phyloP scores from a whole-genome alignment of 495 filamentous ascomycete species.

The Aspergillus funiculosus region DNA sequence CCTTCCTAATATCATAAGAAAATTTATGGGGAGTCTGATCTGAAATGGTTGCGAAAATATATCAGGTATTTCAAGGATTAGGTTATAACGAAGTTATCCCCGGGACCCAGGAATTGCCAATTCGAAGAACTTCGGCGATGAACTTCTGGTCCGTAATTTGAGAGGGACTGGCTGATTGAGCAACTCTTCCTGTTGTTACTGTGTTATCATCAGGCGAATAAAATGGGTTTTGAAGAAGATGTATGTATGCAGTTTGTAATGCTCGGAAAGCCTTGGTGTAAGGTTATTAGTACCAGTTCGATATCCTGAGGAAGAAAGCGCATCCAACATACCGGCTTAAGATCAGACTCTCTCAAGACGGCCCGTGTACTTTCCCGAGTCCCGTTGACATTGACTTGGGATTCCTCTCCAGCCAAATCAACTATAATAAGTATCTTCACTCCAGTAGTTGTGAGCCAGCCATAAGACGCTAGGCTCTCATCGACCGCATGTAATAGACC shows the following conservation, averaged over 20 bases:
- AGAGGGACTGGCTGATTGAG: constrained; percentile 34
- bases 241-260: constrained; percentile 84
- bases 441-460: constrained; percentile 96
- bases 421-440: constrained; percentile 83
- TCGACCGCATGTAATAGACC: constrained; percentile 89
- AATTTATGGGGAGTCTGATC: neutral
- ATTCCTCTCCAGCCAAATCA: constrained; percentile 66
- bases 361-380: constrained; percentile 36
- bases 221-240: constrained; percentile 89
- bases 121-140: constrained; percentile 71
- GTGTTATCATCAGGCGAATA: constrained; percentile 83
- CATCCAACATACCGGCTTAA: constrained; percentile 63
- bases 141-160: constrained; percentile 80
- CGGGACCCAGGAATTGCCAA: constrained; percentile 64
- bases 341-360: constrained; percentile 71
- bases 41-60: neutral
- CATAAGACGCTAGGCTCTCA: constrained; percentile 85
- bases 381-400: constrained; percentile 20
- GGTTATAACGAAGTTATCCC: constrained; percentile 24
- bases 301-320: no score
- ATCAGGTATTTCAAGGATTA: constrained; percentile 20
- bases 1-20: no score
- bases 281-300: constrained; percentile 8
- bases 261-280: constrained; percentile 70
- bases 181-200: constrained; percentile 36